These are phyloP conservation scores for Cnidoscolus chayamansa DNA, from an alignment of 441 rosid species.

Conservation along the genomic window DNA sequence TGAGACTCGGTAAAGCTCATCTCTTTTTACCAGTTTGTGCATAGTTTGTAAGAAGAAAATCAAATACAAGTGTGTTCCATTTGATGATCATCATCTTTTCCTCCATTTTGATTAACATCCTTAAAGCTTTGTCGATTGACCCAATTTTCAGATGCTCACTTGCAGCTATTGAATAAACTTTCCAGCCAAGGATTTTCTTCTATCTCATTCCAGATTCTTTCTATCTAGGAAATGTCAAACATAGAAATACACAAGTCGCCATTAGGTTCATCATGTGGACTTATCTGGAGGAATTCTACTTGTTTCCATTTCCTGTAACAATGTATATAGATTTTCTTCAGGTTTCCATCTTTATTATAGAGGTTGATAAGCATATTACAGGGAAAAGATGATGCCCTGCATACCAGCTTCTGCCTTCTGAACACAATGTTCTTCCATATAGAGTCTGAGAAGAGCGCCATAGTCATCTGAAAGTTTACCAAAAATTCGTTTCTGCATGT, in stretches of 20 bases:
- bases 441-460: slow-evolving; percentile 34
- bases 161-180: slow-evolving; percentile 23
- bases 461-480: slow-evolving; percentile 20
- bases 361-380: slow-evolving; percentile 35
- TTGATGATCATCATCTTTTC: background rate
- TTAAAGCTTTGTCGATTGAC: slow-evolving; percentile 26
- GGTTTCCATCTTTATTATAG: slow-evolving; percentile 20
- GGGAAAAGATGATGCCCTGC: slow-evolving; percentile 26
- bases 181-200: slow-evolving; percentile 21
- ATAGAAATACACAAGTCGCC: slow-evolving; percentile 14
- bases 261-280: slow-evolving; percentile 20
- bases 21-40: slow-evolving; percentile 6
- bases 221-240: slow-evolving; percentile 26
- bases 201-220: slow-evolving; percentile 25
- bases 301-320: slow-evolving; percentile 37
- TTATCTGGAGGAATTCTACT: slow-evolving; percentile 21
- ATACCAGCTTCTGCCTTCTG: slow-evolving; percentile 36
- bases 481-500: slow-evolving; percentile 25
- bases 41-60: slow-evolving; percentile 23
- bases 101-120: slow-evolving; percentile 35
- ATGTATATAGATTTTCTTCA: slow-evolving; percentile 29
- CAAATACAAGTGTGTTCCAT: background rate
- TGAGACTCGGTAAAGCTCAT: slow-evolving; percentile 37
- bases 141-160: slow-evolving; percentile 30
- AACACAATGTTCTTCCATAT: slow-evolving; percentile 18